Evolutionary conservation across 2,329 filamentous ascomycete species (phyloP).

Genomic region (Mycosphaerelloides madeirae): DNA sequence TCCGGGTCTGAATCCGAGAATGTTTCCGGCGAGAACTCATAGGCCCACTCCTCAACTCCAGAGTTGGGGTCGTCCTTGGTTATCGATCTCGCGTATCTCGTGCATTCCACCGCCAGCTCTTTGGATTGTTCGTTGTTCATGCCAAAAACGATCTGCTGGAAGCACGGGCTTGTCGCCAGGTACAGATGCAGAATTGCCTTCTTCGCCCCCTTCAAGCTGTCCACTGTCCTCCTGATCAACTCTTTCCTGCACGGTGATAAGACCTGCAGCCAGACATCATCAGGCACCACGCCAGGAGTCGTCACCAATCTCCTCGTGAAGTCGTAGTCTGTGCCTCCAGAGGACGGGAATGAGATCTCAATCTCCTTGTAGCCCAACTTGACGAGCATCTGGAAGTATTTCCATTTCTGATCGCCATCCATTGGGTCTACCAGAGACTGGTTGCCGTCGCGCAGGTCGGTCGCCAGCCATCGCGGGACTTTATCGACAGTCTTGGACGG

Average conservation of each 20-base stretch:
- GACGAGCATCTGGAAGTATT: conserved; percentile 90
- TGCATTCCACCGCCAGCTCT: conserved; percentile 76
- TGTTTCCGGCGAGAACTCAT: conserved; percentile 78
- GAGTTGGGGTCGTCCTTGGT: conserved; percentile 69
- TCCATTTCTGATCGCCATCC: conserved; percentile 93
- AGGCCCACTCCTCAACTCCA: conserved; percentile 63
- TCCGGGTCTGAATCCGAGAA: conserved; percentile 89
- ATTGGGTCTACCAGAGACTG: conserved; percentile 91
- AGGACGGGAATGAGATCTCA: conserved; percentile 91
- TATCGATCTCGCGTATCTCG: conserved; percentile 79
- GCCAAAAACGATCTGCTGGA: conserved; percentile 84
- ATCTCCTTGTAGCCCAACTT: conserved; percentile 97
- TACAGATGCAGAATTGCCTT: conserved; percentile 95
- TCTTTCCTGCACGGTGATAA: conserved; percentile 88
- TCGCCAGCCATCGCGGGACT: conserved; percentile 84
- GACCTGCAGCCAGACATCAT: conserved; percentile 88
- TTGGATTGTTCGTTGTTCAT: conserved; percentile 78
- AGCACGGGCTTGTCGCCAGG: conserved; percentile 92
- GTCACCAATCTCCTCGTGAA: conserved; percentile 84
- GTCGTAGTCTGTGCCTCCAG: conserved; percentile 92
- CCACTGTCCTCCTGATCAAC: conserved; percentile 82
- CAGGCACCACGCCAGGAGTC: conserved; percentile 75
- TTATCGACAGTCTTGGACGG: conserved; percentile 76
- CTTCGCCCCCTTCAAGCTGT: conserved; percentile 82
- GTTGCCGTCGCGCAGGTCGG: conserved; percentile 86